These are phyloP conservation scores for Stereum hirsutum DNA, from an alignment of 1,284 basidiomycete species.

Conservation along the genomic window DNA sequence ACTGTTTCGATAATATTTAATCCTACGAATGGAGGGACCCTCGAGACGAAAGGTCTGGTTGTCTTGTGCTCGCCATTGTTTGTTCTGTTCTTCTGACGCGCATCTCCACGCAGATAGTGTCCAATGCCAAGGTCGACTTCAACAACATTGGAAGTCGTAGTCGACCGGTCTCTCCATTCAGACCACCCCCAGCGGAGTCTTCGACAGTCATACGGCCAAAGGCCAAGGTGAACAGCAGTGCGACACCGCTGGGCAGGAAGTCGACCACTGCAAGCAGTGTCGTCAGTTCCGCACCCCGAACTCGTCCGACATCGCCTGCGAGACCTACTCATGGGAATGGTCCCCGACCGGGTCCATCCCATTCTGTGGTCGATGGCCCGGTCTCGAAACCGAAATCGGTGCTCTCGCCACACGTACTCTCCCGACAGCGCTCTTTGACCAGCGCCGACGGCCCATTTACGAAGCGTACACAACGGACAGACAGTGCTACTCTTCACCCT, in stretches of 20 bases:
- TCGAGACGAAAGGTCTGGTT: conserved; percentile 12
- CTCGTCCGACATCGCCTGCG: conserved; percentile 13
- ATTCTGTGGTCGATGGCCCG: conserved; percentile 15
- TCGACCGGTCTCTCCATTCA: conserved; percentile 36
- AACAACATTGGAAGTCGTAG: conserved; percentile 11
- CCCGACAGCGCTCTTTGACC: conserved; percentile 26
- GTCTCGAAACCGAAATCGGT: conserved; percentile 18
- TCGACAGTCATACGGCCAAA: conserved; percentile 39
- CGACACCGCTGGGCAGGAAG: conserved; percentile 30
- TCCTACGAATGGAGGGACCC: conserved; percentile 1
- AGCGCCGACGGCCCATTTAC: conserved; percentile 11
- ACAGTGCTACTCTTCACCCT: conserved; percentile 23
- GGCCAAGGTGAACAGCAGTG: conserved; percentile 53
- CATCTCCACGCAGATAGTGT: conserved; percentile 19
- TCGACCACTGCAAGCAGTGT: conserved; percentile 30
- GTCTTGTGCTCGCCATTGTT: conserved; percentile 14
- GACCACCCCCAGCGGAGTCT: conserved; percentile 21
- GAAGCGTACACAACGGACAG: conserved; percentile 19
- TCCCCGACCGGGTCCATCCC: conserved; percentile 6
- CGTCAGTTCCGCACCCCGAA: conserved; percentile 15
- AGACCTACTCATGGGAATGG: conserved; percentile 21
- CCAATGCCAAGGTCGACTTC: conserved; percentile 23
- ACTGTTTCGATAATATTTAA: too few relatives aligned
- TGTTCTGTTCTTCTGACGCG: background rate
- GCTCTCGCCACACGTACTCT: conserved; percentile 14